These are phyloP conservation scores for Solanum tarapatanum DNA, from an alignment of 257 asterid species.

Conservation along the genomic window DNA sequence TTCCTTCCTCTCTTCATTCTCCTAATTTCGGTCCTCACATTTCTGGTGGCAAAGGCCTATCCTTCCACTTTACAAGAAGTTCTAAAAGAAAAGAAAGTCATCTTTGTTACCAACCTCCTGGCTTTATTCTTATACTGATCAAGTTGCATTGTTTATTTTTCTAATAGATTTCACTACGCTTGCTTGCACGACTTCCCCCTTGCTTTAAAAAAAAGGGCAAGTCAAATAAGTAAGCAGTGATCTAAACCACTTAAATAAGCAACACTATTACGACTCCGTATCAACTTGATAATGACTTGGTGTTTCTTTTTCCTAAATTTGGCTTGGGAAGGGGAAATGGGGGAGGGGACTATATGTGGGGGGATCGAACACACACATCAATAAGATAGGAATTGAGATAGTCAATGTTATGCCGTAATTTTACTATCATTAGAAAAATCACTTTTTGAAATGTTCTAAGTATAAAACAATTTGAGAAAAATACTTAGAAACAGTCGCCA, in stretches of 20 bases:
- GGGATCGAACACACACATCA: neutral
- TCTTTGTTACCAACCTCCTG: neutral
- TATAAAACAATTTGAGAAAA: too few relatives aligned
- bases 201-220: too few relatives aligned
- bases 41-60: neutral
- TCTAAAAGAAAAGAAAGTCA: neutral
- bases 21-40: neutral
- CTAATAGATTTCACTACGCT: neutral
- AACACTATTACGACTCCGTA: neutral
- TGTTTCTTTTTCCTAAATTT: neutral
- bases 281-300: too few relatives aligned
- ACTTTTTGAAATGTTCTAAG: too few relatives aligned
- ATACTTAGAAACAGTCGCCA: too few relatives aligned
- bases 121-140: neutral
- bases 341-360: neutral
- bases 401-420: neutral
- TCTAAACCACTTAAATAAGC: neutral
- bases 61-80: neutral
- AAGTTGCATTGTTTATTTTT: neutral
- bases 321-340: neutral
- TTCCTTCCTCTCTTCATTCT: neutral
- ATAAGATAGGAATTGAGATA: neutral
- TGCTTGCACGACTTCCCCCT: neutral
- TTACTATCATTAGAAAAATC: too few relatives aligned
- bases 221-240: neutral